These are phyloP conservation scores for Phlebiopsis flavidoalba DNA, from an alignment of 768 basidiomycete species.

Conservation along the genomic window DNA sequence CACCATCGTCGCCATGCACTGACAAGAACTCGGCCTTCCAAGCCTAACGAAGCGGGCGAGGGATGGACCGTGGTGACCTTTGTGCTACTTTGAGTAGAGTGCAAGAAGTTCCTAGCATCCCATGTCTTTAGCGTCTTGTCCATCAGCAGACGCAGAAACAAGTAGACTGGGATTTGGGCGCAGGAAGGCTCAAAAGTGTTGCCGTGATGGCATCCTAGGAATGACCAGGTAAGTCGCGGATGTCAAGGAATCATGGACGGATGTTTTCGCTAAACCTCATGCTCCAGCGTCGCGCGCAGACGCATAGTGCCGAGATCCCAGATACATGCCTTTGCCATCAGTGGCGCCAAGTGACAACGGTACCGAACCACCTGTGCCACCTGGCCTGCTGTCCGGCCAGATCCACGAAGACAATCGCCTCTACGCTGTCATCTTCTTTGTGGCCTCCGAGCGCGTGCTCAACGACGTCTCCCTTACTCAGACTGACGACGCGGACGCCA, in stretches of 20 bases:
- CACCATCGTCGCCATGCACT: slow-evolving; percentile 90
- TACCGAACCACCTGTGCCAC: slow-evolving; percentile 50
- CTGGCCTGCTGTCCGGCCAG: slow-evolving; percentile 50
- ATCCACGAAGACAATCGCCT: slow-evolving; percentile 81
- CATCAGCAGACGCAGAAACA: slow-evolving; percentile 83
- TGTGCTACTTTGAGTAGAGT: slow-evolving; percentile 70
- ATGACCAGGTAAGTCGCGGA: not conserved
- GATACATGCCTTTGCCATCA: slow-evolving; percentile 88
- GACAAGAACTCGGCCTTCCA: slow-evolving; percentile 67
- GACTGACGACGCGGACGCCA: slow-evolving; percentile 79
- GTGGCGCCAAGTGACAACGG: slow-evolving; percentile 85
- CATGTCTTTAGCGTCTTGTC: slow-evolving; percentile 84
- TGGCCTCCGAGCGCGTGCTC: slow-evolving; percentile 76
- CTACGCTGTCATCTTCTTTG: slow-evolving; percentile 81
- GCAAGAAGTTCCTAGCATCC: slow-evolving; percentile 89
- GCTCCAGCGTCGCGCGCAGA: slow-evolving; percentile 74
- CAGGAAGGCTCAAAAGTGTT: slow-evolving; percentile 66
- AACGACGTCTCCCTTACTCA: slow-evolving; percentile 83
- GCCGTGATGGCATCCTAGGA: slow-evolving; percentile 85
- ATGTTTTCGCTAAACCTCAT: slow-evolving; percentile 55
- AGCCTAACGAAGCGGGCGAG: slow-evolving; percentile 69
- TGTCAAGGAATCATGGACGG: not conserved
- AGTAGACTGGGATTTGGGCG: slow-evolving; percentile 73
- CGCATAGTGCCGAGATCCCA: slow-evolving; percentile 93
- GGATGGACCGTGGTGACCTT: slow-evolving; percentile 76